A percentile compares a stretch with the other conserved stretches of the same genome.
Evolutionary conservation across 805 yeast genomes (phyloP).

Genomic region (Monosporozyma siamensis): DNA sequence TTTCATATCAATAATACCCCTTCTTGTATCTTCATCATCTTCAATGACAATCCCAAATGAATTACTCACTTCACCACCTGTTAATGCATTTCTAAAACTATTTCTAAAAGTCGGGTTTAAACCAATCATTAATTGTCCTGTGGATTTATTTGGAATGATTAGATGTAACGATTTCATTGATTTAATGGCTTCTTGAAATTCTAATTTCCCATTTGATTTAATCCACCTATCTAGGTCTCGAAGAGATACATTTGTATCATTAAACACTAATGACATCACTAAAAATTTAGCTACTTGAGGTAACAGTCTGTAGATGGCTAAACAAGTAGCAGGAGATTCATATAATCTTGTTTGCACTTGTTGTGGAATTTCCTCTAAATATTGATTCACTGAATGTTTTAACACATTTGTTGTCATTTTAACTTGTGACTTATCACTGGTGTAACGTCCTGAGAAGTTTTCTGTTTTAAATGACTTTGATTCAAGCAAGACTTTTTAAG

Average conservation of each 20-base stretch:
- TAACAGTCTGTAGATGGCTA: constrained; percentile 81
- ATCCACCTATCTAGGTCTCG: constrained; percentile 71
- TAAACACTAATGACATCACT: constrained; percentile 78
- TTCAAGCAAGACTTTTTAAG: no score
- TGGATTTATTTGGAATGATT: constrained; percentile 34
- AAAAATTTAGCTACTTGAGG: constrained; percentile 86
- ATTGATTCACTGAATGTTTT: constrained; percentile 73
- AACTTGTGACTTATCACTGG: not conserved
- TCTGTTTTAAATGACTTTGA: no score
- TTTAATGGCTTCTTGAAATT: constrained; percentile 66
- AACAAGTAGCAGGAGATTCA: constrained; percentile 85
- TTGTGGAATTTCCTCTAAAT: constrained; percentile 83
- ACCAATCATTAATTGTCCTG: constrained; percentile 29
- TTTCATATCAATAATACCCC: constrained; percentile 46
- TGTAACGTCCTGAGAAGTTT: not conserved
- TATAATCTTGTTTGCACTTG: constrained; percentile 75
- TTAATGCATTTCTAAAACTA: constrained; percentile 72
- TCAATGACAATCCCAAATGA: constrained; percentile 72
- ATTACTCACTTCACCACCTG: constrained; percentile 60
- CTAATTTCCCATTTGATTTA: constrained; percentile 42
- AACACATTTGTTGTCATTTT: constrained; percentile 32
- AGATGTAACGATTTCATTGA: constrained; percentile 69
- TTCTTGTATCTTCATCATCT: constrained; percentile 35
- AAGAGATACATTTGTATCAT: constrained; percentile 60
- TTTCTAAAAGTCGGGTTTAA: constrained; percentile 66